Evolutionary conservation across 2,329 filamentous ascomycete species (phyloP), one percentile per base, ranked within the genome.

Genomic region (Thielaviopsis musarum): DNA sequence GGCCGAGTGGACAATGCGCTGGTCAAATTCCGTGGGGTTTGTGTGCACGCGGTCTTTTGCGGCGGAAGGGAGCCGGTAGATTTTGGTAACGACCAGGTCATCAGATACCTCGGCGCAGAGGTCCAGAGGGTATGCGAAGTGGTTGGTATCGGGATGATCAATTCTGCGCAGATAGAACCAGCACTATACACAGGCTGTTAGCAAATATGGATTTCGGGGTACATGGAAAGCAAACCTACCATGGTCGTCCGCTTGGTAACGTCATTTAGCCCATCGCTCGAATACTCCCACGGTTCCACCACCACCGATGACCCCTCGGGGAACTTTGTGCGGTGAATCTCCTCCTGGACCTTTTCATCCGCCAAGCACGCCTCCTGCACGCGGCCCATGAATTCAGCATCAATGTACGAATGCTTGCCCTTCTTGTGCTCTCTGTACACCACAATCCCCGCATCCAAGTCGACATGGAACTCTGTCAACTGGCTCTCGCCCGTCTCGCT

Each of bases 121-220:
- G 58, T 79, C 74, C 9, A 81, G 70, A 0, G 79, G 79, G 59
- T 80, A 80, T 3, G 78, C 78, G 64, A 81, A 81, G 66, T 77
- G 75, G 64, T 82, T 81, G 38, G 77, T 73, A 59, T 80, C 76
- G 0, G 67, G 65, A 34, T 77, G 69, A 0, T 71, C 66, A 0
- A 69, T 58, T 0, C 77, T 63, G 3, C 71, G 65, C 51, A 70
- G 65, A 57, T 71, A 71, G 52, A 71, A 69, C 66, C 68, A 72
- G 60, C 70, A 72, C 69, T 71, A 15, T 26, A 30, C 1, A 17
- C n/a, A 26, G 6, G 6, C 6, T 24, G 19, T 22, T 5, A 6
- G 5, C 22, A 21, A 15, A 2, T n/a, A 38, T 3, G 28, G 28
- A n/a, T 26, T n/a, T 21, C 10, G 17, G 5, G 4, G 3, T 1